Percentiles rank a stretch among this genome's conserved stretches.
These are phyloP conservation scores for Erodium chrysanthum DNA, from an alignment of 441 rosid genomes.

Conservation along the genomic window DNA sequence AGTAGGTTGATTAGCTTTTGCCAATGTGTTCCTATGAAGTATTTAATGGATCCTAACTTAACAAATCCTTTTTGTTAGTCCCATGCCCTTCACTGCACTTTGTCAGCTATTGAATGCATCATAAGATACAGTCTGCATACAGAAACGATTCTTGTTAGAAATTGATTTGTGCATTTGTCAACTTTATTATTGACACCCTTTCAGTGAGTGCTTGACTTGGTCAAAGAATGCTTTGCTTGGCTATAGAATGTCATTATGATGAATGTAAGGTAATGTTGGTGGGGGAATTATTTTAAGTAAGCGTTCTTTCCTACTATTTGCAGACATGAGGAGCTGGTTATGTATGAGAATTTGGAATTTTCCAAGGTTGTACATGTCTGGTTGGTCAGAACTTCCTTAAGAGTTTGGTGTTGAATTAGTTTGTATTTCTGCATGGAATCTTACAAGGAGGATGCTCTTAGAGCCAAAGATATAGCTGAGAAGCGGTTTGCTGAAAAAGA, in stretches of 20 bases:
- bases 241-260: neutral
- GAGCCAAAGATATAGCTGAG: slow-evolving; percentile 77
- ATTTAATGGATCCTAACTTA: neutral
- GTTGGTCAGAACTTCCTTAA: slow-evolving; percentile 27
- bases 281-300: slow-evolving; percentile 11
- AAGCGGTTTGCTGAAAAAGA: slow-evolving; percentile 71
- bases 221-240: slow-evolving; percentile 1
- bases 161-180: slow-evolving; percentile 1
- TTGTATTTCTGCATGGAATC: slow-evolving; percentile 49
- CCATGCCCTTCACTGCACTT: neutral
- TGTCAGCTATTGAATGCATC: neutral
- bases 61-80: neutral
- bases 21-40: neutral
- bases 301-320: slow-evolving; percentile 20
- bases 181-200: neutral
- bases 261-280: neutral
- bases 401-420: slow-evolving; percentile 22
- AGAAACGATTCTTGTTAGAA: neutral
- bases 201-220: slow-evolving; percentile 2
- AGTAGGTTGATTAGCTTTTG: slow-evolving; percentile 1
- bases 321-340: slow-evolving; percentile 39
- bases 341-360: slow-evolving; percentile 22
- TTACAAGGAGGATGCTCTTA: slow-evolving; percentile 65
- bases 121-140: neutral
- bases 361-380: slow-evolving; percentile 18